Evolutionary conservation across 352 stramenopile species (phyloP).

Genomic region (Pilasporangium apinafurcum): DNA sequence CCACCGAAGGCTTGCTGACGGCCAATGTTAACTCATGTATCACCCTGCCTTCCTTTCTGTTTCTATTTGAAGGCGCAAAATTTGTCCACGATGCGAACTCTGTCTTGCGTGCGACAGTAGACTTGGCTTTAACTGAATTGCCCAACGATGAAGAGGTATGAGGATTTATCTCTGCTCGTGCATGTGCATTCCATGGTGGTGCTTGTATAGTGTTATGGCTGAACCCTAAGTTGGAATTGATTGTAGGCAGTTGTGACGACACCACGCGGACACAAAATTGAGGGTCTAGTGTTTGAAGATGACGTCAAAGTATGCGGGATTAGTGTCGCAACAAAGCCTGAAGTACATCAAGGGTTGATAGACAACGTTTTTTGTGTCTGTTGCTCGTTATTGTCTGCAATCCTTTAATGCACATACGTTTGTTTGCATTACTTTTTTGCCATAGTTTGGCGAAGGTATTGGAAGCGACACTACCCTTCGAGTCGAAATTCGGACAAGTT

Average conservation of each 20-base stretch:
- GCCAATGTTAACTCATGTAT: no score
- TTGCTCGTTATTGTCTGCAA: not conserved
- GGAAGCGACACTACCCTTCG: constrained; percentile 51
- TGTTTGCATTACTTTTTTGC: not conserved
- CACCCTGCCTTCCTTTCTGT: not conserved
- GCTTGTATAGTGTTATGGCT: not conserved
- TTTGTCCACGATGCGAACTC: constrained; percentile 74
- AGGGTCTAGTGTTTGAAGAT: constrained; percentile 71
- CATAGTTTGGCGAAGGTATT: constrained; percentile 47
- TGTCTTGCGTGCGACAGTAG: constrained; percentile 58
- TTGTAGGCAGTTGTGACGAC: constrained; percentile 74
- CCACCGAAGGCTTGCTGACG: no score
- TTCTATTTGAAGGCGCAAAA: constrained; percentile 20
- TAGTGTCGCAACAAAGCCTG: constrained; percentile 35
- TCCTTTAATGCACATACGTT: no score
- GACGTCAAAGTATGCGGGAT: constrained; percentile 74
- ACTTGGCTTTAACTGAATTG: constrained; percentile 70
- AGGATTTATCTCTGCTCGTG: not conserved
- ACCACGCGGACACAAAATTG: constrained; percentile 58
- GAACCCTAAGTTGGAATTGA: no score
- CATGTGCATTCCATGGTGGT: not conserved
- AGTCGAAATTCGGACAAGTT: constrained; percentile 54
- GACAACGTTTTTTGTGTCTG: not conserved
- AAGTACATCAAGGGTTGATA: constrained; percentile 38
- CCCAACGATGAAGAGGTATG: constrained; percentile 75